Percentiles rank a stretch among this genome's conserved stretches.
Evolutionary conservation across 2,329 filamentous ascomycete species (phyloP).

Genomic region (Stachybotrys chartarum): DNA sequence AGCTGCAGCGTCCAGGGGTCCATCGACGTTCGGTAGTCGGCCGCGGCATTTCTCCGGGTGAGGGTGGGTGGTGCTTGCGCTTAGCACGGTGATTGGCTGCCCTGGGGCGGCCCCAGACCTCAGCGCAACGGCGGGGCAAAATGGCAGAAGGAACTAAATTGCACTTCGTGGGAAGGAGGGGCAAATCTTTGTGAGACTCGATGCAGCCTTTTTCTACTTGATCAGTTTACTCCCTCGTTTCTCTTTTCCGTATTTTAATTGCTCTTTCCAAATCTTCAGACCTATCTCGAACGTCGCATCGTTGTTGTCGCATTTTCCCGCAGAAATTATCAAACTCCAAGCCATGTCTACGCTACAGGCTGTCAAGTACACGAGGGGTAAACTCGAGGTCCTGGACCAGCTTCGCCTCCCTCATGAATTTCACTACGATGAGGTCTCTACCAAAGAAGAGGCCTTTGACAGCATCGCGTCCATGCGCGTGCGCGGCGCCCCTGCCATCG

Average conservation of each 20-base stretch:
- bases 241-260: neutral
- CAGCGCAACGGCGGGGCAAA: constrained; percentile 15
- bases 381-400: constrained; percentile 73
- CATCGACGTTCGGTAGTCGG: constrained; percentile 4
- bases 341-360: constrained; percentile 60
- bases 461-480: constrained; percentile 76
- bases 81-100: neutral
- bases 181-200: neutral
- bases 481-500: constrained; percentile 83
- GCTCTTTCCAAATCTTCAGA: neutral
- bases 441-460: constrained; percentile 69
- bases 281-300: neutral
- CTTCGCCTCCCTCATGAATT: constrained; percentile 75
- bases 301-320: neutral
- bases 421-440: constrained; percentile 66
- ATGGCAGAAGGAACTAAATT: constrained; percentile 13
- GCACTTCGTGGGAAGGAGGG: neutral
- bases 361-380: constrained; percentile 67
- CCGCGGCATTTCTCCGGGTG: constrained; percentile 17
- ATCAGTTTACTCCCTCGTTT: neutral
- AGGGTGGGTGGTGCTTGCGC: constrained; percentile 13
- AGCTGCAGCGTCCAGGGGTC: neutral
- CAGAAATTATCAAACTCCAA: neutral
- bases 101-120: neutral
- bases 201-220: neutral